These are phyloP conservation scores for Lactarius evosmus DNA, from an alignment of 768 basidiomycete genomes.

Conservation along the genomic window DNA sequence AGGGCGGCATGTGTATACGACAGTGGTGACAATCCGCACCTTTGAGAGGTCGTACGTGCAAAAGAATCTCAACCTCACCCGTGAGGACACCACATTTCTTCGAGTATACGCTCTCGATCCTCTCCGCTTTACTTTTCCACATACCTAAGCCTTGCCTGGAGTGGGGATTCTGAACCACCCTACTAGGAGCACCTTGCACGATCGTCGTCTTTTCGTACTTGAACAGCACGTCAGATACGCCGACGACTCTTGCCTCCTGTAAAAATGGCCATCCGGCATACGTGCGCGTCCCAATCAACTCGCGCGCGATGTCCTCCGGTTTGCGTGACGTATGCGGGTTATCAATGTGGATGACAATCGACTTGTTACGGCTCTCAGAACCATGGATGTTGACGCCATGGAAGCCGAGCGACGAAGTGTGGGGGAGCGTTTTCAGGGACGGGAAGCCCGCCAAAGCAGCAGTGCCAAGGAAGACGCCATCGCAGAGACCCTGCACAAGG, in stretches of 20 bases:
- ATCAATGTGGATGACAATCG: slow-evolving; percentile 84
- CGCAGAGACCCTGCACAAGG: slow-evolving; percentile 80
- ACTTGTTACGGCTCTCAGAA: slow-evolving; percentile 85
- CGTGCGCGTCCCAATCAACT: slow-evolving; percentile 70
- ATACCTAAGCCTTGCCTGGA: slow-evolving; percentile 57
- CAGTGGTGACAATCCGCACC: slow-evolving; percentile 44
- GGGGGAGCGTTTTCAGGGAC: slow-evolving; percentile 84
- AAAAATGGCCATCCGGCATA: slow-evolving; percentile 95
- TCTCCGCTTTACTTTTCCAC: slow-evolving; percentile 81
- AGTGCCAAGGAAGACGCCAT: slow-evolving; percentile 83
- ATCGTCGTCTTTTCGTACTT: slow-evolving; percentile 73
- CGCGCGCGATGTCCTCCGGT: slow-evolving; percentile 67
- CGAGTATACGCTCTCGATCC: slow-evolving; percentile 80
- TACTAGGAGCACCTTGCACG: slow-evolving; percentile 47
- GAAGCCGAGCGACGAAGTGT: slow-evolving; percentile 69
- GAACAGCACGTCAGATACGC: slow-evolving; percentile 83
- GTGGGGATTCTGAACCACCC: slow-evolving; percentile 72
- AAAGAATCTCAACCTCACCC: slow-evolving; percentile 70
- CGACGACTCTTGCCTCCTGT: slow-evolving; percentile 84
- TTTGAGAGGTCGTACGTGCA: slow-evolving; percentile 90
- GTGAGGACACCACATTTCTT: slow-evolving; percentile 87
- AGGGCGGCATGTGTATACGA: background rate
- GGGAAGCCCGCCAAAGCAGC: slow-evolving; percentile 94
- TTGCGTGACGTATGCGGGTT: slow-evolving; percentile 68
- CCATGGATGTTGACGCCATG: slow-evolving; percentile 95